A percentile compares a stretch with the other conserved stretches of the same genome.
Evolutionary conservation across 805 yeast genomes (phyloP).

Genomic region (Komagataella populi): DNA sequence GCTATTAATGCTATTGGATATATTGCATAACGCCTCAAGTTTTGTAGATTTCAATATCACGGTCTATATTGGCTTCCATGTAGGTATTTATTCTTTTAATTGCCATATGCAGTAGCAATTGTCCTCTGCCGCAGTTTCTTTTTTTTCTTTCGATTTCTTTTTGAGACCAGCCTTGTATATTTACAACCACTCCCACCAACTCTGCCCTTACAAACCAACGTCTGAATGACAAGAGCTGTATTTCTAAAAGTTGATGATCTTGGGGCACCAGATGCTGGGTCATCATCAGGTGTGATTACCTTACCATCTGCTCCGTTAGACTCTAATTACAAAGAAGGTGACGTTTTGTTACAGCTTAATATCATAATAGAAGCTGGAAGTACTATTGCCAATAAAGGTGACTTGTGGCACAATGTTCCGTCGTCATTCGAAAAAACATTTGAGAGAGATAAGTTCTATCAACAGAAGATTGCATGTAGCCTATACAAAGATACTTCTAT

Average conservation of each 20-base stretch:
- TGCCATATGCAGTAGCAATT: neutral
- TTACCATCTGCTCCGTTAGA: slow-evolving; percentile 32
- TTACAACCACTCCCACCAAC: neutral
- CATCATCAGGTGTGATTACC: slow-evolving; percentile 28
- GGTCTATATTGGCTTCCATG: neutral
- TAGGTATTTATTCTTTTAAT: no score
- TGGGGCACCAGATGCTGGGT: neutral
- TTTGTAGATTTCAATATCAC: no score
- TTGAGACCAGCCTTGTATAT: neutral
- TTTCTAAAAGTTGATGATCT: neutral
- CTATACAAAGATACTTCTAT: slow-evolving; percentile 53
- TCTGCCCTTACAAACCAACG: neutral
- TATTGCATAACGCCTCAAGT: no score
- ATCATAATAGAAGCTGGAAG: slow-evolving; percentile 68
- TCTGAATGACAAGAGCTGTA: neutral
- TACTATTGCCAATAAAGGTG: slow-evolving; percentile 55
- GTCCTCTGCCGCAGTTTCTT: neutral
- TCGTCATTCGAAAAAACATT: slow-evolving; percentile 25
- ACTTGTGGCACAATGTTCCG: slow-evolving; percentile 65
- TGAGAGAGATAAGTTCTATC: slow-evolving; percentile 41
- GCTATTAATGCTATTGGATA: no score
- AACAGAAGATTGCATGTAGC: slow-evolving; percentile 34
- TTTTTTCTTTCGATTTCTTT: no score
- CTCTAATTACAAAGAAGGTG: slow-evolving; percentile 15
- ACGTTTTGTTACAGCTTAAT: slow-evolving; percentile 32